A percentile compares a stretch with the other conserved stretches of the same genome.
Conservation (phyloP, 441 rosid species). For the Biscutella laevigata region DNA sequence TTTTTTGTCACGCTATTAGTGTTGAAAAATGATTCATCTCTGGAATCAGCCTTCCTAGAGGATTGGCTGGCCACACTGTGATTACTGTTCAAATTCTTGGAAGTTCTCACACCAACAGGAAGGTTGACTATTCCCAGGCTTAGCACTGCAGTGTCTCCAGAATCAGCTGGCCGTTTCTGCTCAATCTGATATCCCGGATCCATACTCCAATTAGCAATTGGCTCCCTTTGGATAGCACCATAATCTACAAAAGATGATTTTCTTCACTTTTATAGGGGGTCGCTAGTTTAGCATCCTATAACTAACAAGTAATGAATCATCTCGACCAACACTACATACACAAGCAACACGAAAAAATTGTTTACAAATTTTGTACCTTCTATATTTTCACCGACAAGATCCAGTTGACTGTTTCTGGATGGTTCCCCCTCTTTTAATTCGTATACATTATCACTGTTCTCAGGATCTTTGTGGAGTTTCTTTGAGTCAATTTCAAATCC, state of each 20-base stretch:
- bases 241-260: conserved; percentile 33
- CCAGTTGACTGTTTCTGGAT: conserved; percentile 18
- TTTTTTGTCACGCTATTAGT: conserved; percentile 43
- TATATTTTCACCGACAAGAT: conserved; percentile 29
- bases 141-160: conserved; percentile 43
- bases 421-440: conserved; percentile 10
- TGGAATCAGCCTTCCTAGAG: conserved; percentile 34
- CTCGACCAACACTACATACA: background rate
- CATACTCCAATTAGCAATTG: conserved; percentile 51
- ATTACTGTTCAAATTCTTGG: conserved; percentile 36
- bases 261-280: background rate
- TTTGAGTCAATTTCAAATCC: conserved; percentile 23
- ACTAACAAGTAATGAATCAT: background rate
- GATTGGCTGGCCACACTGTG: conserved; percentile 24
- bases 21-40: conserved; percentile 30
- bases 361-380: conserved; percentile 45
- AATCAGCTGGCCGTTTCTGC: conserved; percentile 44
- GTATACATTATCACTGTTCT: conserved; percentile 29
- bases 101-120: conserved; percentile 80
- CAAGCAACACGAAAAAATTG: background rate
- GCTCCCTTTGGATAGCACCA: conserved; percentile 59
- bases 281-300: background rate
- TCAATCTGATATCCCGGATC: conserved; percentile 66
- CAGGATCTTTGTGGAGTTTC: conserved; percentile 26
- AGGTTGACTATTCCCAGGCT: conserved; percentile 57